Percentiles rank a stretch among this genome's conserved stretches.
Evolutionary conservation across 2,329 filamentous ascomycete genomes (phyloP).

Genomic region (Paecilomyces sp.): DNA sequence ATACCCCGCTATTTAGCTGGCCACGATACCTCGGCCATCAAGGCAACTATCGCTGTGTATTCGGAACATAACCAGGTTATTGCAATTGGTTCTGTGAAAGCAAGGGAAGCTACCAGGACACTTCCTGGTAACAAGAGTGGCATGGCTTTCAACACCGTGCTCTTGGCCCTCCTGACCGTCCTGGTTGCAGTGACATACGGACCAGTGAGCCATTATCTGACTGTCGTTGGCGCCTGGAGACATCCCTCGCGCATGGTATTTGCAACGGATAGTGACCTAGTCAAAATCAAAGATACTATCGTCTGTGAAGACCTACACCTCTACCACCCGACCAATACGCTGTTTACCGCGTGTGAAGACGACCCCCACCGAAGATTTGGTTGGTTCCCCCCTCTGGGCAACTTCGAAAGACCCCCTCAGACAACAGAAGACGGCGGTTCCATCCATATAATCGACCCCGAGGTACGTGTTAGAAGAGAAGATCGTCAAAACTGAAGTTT

Average conservation of each 20-base stretch:
- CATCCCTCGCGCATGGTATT: not conserved
- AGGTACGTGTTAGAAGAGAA: slow-evolving; percentile 29
- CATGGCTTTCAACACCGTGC: not conserved
- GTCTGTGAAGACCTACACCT: slow-evolving; percentile 57
- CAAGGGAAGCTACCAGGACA: not conserved
- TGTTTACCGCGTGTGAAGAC: slow-evolving; percentile 54
- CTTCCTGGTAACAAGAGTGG: not conserved
- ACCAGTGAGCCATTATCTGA: not conserved
- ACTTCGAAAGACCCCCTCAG: slow-evolving; percentile 32
- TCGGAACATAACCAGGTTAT: no score
- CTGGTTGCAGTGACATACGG: not conserved
- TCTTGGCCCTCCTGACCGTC: not conserved
- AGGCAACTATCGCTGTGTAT: no score
- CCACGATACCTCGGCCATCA: no score
- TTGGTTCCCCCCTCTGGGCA: slow-evolving; percentile 48
- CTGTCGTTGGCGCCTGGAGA: not conserved
- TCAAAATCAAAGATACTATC: slow-evolving; percentile 44
- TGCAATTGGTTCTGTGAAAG: no score
- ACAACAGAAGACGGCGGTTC: slow-evolving; percentile 16
- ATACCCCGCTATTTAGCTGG: no score
- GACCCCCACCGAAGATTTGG: slow-evolving; percentile 31
- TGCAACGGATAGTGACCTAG: slow-evolving; percentile 18
- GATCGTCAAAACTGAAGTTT: not conserved
- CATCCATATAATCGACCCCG: slow-evolving; percentile 47
- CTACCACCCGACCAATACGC: slow-evolving; percentile 38